Evolutionary conservation across 1,139 yeast species (phyloP).

Genomic region (Yamadazyma diospyri): DNA sequence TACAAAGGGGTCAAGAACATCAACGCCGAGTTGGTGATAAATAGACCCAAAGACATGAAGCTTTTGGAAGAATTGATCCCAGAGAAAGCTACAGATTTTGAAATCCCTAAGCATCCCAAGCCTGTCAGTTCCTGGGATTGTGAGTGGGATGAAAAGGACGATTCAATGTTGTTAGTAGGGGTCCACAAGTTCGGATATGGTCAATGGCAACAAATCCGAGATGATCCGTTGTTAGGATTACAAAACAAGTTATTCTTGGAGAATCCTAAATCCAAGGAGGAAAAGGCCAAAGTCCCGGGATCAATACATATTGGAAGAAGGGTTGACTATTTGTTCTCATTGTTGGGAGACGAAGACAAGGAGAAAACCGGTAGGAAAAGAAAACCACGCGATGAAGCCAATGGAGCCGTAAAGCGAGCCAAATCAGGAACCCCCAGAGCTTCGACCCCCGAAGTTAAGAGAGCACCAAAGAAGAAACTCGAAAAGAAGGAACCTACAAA

Average conservation of each 20-base stretch:
- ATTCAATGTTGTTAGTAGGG: slow-evolving; percentile 83
- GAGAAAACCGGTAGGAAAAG: slow-evolving; percentile 15
- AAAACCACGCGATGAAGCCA: slow-evolving; percentile 11
- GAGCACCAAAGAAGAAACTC: slow-evolving; percentile 8
- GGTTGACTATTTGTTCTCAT: slow-evolving; percentile 76
- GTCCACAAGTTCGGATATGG: slow-evolving; percentile 93
- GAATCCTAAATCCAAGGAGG: slow-evolving; percentile 13
- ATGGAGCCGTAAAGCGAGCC: slow-evolving; percentile 7
- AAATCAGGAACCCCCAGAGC: slow-evolving; percentile 7
- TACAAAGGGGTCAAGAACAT: slow-evolving; percentile 84
- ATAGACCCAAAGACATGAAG: slow-evolving; percentile 80
- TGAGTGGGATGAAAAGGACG: slow-evolving; percentile 80
- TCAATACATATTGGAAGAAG: slow-evolving; percentile 93
- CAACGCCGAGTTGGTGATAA: slow-evolving; percentile 84
- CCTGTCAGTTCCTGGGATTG: slow-evolving; percentile 90
- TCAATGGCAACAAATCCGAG: slow-evolving; percentile 90
- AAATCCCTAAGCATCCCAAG: slow-evolving; percentile 62
- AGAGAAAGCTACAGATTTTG: slow-evolving; percentile 56
- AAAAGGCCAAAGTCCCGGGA: slow-evolving; percentile 72
- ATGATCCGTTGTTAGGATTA: slow-evolving; percentile 87
- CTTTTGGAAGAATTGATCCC: slow-evolving; percentile 52
- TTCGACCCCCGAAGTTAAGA: slow-evolving; percentile 10
- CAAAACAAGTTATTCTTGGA: slow-evolving; percentile 79
- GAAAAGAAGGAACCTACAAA: slow-evolving; percentile 8
- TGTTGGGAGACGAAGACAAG: slow-evolving; percentile 54